Conservation (phyloP, 306 rosid genomes). For the Gastrolobium bilobum region DNA sequence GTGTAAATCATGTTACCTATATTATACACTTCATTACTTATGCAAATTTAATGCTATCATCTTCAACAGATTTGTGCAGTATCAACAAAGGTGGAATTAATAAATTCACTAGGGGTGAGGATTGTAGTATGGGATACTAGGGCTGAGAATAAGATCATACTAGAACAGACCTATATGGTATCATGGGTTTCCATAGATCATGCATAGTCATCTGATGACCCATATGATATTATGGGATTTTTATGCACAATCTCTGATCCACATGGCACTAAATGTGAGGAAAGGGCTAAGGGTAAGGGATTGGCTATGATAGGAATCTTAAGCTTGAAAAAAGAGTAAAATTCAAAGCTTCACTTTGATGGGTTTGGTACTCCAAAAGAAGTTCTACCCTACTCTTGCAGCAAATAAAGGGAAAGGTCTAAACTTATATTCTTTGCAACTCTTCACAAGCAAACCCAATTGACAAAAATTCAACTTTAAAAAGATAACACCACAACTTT, state of each 20-base stretch:
- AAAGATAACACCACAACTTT: constrained; percentile 65
- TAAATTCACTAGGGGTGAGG: constrained; percentile 29
- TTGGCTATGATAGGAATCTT: constrained; percentile 69
- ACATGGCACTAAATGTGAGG: constrained; percentile 59
- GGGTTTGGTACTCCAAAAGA: constrained; percentile 44
- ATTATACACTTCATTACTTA: not conserved
- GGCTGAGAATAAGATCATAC: constrained; percentile 43
- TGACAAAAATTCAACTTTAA: constrained; percentile 67
- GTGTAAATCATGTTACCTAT: not conserved
- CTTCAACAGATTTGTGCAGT: constrained; percentile 1
- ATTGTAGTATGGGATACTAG: constrained; percentile 12
- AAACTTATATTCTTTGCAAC: constrained; percentile 91
- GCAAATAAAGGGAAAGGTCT: constrained; percentile 70
- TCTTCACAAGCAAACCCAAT: constrained; percentile 88
- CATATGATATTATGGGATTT: constrained; percentile 58
- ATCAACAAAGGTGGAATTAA: constrained; percentile 21
- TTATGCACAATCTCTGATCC: constrained; percentile 60
- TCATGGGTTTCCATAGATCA: constrained; percentile 43
- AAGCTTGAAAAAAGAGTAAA: constrained; percentile 56
- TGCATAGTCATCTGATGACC: constrained; percentile 56
- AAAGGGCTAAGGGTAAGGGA: constrained; percentile 59
- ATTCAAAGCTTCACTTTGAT: constrained; percentile 66
- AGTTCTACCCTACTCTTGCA: constrained; percentile 61
- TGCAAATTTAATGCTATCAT: not conserved
- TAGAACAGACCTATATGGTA: constrained; percentile 41